Evolutionary conservation across 192 early-diverging fungal genomes (phyloP).

Genomic region (Lobosporangium transversale): DNA sequence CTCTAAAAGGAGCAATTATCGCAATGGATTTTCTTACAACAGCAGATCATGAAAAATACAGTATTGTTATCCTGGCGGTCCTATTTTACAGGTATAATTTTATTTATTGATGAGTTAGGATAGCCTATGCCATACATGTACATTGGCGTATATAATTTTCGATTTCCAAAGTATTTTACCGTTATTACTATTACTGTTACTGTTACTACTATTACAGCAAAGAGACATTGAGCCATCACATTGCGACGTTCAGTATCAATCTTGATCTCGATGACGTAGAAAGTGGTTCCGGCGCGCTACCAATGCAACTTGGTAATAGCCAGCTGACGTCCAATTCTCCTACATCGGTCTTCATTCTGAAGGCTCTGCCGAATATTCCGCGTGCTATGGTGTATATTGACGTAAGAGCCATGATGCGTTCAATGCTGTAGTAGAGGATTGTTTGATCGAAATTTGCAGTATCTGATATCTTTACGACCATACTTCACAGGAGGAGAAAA

Average conservation of each 20-base stretch:
- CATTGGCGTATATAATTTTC: no score
- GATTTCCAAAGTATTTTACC: no score
- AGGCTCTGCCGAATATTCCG: conserved; percentile 36
- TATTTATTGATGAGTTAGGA: no score
- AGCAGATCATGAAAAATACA: conserved; percentile 1
- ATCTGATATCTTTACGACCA: no score
- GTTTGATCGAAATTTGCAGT: no score
- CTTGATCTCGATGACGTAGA: background rate
- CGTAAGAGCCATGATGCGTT: no score
- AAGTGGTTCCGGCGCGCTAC: background rate
- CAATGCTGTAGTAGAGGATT: no score
- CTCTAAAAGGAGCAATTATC: conserved; percentile 30
- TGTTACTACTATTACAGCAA: conserved; percentile 11
- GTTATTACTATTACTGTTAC: background rate
- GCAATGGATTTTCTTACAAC: conserved; percentile 40
- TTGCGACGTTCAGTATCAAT: conserved; percentile 40
- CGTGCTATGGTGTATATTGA: conserved; percentile 36
- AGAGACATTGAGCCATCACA: conserved; percentile 14
- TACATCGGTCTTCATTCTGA: conserved; percentile 25
- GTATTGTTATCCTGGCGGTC: conserved; percentile 26
- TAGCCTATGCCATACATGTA: no score
- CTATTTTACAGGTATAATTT: conserved; percentile 41
- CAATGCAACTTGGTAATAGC: conserved; percentile 34
- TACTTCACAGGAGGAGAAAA: conserved; percentile 46
- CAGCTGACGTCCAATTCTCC: conserved; percentile 7